Evolutionary conservation across 164 flowering plant species (phyloP).

Genomic region (Dillenia suffruticosa): DNA sequence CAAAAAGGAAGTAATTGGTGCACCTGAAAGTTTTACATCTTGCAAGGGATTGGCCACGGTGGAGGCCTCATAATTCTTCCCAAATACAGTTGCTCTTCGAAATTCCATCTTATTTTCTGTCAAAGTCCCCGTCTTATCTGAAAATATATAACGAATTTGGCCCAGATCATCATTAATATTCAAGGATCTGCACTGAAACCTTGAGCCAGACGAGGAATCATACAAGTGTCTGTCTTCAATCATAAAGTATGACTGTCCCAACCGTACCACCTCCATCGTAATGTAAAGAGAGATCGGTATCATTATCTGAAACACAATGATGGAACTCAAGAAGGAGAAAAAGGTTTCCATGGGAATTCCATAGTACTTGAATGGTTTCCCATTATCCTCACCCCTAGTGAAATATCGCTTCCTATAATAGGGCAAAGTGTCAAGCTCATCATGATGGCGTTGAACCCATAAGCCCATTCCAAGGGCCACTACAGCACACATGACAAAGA

Average conservation of each 20-base stretch:
- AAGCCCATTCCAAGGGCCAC: conserved; percentile 80
- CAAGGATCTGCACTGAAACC: conserved; percentile 93
- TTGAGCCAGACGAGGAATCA: conserved; percentile 48
- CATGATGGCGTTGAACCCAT: conserved; percentile 64
- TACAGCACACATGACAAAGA: conserved; percentile 67
- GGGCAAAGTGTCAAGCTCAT: conserved; percentile 72
- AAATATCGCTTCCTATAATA: conserved; percentile 63
- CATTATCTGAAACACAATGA: conserved; percentile 95
- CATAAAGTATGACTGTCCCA: conserved; percentile 96
- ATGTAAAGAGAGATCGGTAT: conserved; percentile 91
- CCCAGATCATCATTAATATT: conserved; percentile 96
- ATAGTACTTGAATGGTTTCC: conserved; percentile 54
- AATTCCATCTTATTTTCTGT: conserved; percentile 97
- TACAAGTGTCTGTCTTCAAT: conserved; percentile 78
- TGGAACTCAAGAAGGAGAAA: conserved; percentile 83
- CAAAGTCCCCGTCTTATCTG: conserved; percentile 91
- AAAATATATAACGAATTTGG: conserved; percentile 79
- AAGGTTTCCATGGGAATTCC: conserved; percentile 79
- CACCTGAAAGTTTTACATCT: conserved; percentile 31
- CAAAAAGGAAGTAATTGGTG: background rate
- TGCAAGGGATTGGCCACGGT: conserved; percentile 18
- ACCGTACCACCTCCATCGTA: conserved; percentile 90
- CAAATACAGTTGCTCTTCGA: conserved; percentile 61
- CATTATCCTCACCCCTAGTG: conserved; percentile 26
- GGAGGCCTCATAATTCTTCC: conserved; percentile 48